Evolutionary conservation across 1,139 yeast species (phyloP), one percentile per base, ranked within the genome.

Genomic region (Waltiozyma sp.): DNA sequence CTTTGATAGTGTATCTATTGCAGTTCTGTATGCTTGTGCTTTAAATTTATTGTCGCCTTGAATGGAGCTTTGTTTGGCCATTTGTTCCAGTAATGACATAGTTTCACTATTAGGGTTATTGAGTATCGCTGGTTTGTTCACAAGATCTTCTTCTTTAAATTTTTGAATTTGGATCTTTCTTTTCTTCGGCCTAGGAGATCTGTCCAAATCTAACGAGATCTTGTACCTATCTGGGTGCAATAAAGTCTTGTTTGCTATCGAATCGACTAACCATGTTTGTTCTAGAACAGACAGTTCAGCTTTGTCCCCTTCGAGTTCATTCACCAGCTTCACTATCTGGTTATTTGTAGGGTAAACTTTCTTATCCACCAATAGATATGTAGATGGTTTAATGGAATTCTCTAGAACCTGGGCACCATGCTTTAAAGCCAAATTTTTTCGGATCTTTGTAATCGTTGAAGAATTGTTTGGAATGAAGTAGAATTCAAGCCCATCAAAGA

Each of bases 11-110:
- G 71, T 57, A 3, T 60, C 58, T 35, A 70, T 62, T 0, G 82
- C 83, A 16, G 64, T 59, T 33, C 64, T 58, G 49, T 78, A 78
- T n/a, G 75, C 67, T 40, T 65, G 59, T 2, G 65, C 63, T 35
- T 73, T 61, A 53, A 64, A 74, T 10, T n/a, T 9, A 24, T 51
- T 52, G 28, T 72, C 73, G 4, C 73, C 73, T 40, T 60, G 59
- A 1, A 60, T 51, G 37, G 60, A 54, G 44, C 72, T 65, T 39
- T 67, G 64, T 11, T 59, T 53, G n/a, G 64, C 62, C 55, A 75
- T 55, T 40, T 60, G 57, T 6, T 60, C 51, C 28, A 77, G 59
- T 1, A 64, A 53, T 2, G 59, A 54, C 7, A 72, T 62, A 1
- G 71, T 54, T 26, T 48, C 48, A 38, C 59, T 54, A 44, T 74